These are phyloP conservation scores for Hamamelis virginiana DNA, from an alignment of 164 flowering plant genomes.

Conservation along the genomic window DNA sequence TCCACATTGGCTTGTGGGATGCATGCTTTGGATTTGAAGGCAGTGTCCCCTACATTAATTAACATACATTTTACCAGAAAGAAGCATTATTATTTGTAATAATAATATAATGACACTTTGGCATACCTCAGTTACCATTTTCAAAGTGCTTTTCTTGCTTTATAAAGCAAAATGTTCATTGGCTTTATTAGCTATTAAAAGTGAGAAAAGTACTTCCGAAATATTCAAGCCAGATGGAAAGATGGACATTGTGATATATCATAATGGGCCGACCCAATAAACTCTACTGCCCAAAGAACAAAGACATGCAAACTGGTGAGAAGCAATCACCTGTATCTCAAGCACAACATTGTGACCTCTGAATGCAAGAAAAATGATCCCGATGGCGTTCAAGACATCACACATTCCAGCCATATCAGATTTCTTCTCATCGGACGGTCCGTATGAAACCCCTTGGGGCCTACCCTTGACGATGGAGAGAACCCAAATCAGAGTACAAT, in stretches of 20 bases:
- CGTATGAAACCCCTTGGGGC: conserved; percentile 12
- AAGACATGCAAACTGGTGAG: too few species aligned
- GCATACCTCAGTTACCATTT: too few species aligned
- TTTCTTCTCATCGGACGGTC: background rate
- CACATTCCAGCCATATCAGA: conserved; percentile 6
- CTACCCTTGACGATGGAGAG: conserved; percentile 26
- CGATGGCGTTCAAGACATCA: conserved; percentile 34
- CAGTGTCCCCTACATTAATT: conserved; percentile 26
- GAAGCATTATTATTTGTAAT: background rate
- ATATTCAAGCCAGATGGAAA: too few species aligned
- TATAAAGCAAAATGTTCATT: too few species aligned
- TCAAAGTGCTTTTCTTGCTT: too few species aligned
- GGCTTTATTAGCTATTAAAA: too few species aligned
- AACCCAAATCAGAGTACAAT: conserved; percentile 34
- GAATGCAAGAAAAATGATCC: conserved; percentile 45
- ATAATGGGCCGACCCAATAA: too few species aligned
- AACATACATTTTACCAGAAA: background rate
- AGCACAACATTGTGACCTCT: conserved; percentile 55
- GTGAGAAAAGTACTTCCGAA: too few species aligned
- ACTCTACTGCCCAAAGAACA: background rate
- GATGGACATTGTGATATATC: background rate
- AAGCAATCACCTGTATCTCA: conserved; percentile 42
- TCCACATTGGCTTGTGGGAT: conserved; percentile 27
- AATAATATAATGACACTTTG: too few species aligned
- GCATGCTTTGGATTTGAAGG: conserved; percentile 20